phyloP scores from a whole-genome alignment of 306 rosid species.

The Cucumis sativus region Cucumber_9930_V3 NC_026657.2:9868001-9868500 shows the following conservation, averaged over 20 bases:
- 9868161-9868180: not conserved
- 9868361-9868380: conserved; percentile 80
- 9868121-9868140: not conserved
- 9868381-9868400: conserved; percentile 49
- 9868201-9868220: conserved; percentile 76
- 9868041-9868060: conserved; percentile 3
- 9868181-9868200: conserved; percentile 33
- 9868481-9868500: conserved; percentile 10
- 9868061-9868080: not conserved
- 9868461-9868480: conserved; percentile 18
- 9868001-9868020: not conserved
- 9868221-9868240: conserved; percentile 69
- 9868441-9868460: conserved; percentile 1
- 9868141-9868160: not conserved
- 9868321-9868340: conserved; percentile 80
- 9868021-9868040: conserved; percentile 5
- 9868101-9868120: not conserved
- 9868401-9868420: not conserved
- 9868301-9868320: conserved; percentile 69
- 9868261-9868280: conserved; percentile 84
- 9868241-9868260: conserved; percentile 70
- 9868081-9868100: not conserved
- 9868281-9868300: conserved; percentile 80
- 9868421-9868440: not conserved
- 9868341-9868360: conserved; percentile 46